Conservation (phyloP, 352 stramenopile genomes). For the Phytophthora litchii region DNA sequence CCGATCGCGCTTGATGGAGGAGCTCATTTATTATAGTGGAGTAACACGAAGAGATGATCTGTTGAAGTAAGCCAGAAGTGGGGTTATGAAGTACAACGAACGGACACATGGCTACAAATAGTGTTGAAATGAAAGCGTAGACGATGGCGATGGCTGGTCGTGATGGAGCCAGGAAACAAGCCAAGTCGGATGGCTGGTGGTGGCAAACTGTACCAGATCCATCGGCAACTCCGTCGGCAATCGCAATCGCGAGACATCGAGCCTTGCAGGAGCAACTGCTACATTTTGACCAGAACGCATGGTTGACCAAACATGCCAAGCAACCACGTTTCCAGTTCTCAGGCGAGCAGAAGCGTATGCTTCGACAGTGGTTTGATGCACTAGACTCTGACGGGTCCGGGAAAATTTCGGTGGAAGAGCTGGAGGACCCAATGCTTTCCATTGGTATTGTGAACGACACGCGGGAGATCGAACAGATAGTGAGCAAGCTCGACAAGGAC, state of each 20-base stretch:
- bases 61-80: constrained; percentile 7
- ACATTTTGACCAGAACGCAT: constrained; percentile 68
- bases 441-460: constrained; percentile 77
- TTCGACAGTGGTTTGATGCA: constrained; percentile 78
- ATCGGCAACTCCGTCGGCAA: constrained; percentile 4
- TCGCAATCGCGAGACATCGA: constrained; percentile 34
- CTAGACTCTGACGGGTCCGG: constrained; percentile 70
- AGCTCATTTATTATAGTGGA: constrained; percentile 25
- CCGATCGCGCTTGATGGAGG: constrained; percentile 25
- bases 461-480: constrained; percentile 64
- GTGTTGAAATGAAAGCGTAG: constrained; percentile 2
- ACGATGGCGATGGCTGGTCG: constrained; percentile 2
- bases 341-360: constrained; percentile 73
- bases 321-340: constrained; percentile 69
- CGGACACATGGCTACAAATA: constrained; percentile 21
- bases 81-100: constrained; percentile 13
- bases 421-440: constrained; percentile 81
- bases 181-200: constrained; percentile 21
- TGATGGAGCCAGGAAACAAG: constrained; percentile 4
- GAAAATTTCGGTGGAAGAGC: constrained; percentile 79
- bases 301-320: constrained; percentile 74
- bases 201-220: constrained; percentile 43
- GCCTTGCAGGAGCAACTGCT: constrained; percentile 56
- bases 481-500: constrained; percentile 70
- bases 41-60: neutral